Percentiles rank a stretch among this genome's conserved stretches.
Conservation (phyloP, 345 rosid genomes). For the Eucalyptus sp. region DNA sequence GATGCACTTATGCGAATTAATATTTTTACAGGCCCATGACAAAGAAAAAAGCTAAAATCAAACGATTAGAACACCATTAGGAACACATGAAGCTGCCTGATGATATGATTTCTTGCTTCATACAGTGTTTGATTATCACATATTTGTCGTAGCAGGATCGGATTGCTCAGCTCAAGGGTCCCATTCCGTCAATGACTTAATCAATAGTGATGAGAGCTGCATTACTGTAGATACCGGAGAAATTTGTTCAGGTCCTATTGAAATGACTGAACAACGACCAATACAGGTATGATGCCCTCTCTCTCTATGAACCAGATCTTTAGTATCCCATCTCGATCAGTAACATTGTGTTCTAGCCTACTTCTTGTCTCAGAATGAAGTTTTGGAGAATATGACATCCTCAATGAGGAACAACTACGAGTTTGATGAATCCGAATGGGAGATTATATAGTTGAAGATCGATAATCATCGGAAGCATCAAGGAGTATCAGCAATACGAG, state of each 20-base stretch:
- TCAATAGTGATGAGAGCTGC: background rate
- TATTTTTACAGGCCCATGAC: background rate
- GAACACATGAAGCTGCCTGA: background rate
- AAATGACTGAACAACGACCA: background rate
- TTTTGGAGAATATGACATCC: background rate
- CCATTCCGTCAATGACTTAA: background rate
- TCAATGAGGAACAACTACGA: background rate
- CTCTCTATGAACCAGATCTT: background rate
- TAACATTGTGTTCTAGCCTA: background rate
- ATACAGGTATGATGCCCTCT: background rate
- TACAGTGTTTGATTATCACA: background rate
- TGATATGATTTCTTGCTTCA: background rate
- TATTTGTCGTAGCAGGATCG: background rate
- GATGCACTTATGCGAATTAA: background rate
- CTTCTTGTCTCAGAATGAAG: background rate
- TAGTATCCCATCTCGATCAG: background rate
- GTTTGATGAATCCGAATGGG: background rate
- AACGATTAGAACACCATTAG: background rate
- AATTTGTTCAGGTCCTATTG: background rate
- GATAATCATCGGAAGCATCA: background rate
- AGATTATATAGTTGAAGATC: background rate
- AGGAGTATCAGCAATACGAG: background rate
- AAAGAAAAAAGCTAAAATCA: background rate
- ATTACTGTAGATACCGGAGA: background rate
- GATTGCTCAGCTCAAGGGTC: background rate